Evolutionary conservation across 106 monocot genomes (phyloP).

Genomic region (Dendrobium nobile): DNA sequence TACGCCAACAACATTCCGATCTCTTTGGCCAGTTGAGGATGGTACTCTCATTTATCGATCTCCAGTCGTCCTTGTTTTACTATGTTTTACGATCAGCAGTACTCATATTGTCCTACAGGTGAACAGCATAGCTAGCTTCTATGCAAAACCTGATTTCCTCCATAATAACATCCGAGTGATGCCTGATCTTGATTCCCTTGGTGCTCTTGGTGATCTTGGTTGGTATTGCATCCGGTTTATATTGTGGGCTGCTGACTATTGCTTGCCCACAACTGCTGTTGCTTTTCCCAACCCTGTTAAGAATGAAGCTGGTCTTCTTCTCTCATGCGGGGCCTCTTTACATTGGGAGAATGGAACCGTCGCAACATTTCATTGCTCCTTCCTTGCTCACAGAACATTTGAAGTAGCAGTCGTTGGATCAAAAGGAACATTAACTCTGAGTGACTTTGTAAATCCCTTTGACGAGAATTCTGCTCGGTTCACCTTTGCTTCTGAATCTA

Average conservation of each 20-base stretch:
- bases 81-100: too few relatives aligned
- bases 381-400: conserved; percentile 53
- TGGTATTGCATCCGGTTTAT: conserved; percentile 78
- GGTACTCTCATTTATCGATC: conserved; percentile 14
- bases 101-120: conserved; percentile 24
- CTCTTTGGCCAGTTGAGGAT: conserved; percentile 36
- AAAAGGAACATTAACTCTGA: conserved; percentile 41
- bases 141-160: conserved; percentile 38
- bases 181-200: conserved; percentile 75
- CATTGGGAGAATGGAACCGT: conserved; percentile 53
- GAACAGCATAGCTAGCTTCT: conserved; percentile 36
- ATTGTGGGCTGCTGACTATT: conserved; percentile 55
- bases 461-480: conserved; percentile 48
- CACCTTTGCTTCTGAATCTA: conserved; percentile 20
- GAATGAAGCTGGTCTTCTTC: conserved; percentile 48
- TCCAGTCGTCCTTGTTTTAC: too few relatives aligned
- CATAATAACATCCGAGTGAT: conserved; percentile 72
- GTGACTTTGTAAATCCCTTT: conserved; percentile 59
- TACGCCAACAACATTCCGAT: conserved; percentile 21
- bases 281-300: conserved; percentile 31
- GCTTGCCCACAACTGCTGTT: conserved; percentile 42
- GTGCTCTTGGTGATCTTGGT: conserved; percentile 60
- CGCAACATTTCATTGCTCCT: conserved; percentile 68
- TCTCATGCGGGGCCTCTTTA: conserved; percentile 51
- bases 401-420: conserved; percentile 38